Conservation (phyloP, 352 stramenopile genomes). For the Nannochloropsis limnetica region DNA sequence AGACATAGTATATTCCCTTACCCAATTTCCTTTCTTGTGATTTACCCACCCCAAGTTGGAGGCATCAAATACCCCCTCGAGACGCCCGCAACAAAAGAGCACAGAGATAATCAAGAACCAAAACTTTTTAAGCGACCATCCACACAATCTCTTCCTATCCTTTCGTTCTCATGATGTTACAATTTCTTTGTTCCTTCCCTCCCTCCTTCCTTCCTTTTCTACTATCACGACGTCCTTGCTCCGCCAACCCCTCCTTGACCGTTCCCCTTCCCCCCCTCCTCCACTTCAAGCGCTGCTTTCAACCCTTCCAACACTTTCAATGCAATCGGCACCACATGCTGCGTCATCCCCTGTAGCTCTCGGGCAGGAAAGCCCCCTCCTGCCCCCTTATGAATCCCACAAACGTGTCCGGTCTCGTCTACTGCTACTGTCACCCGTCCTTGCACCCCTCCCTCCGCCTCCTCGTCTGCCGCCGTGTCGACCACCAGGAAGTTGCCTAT, state of each 20-base stretch:
- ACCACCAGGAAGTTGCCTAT: conserved; percentile 27
- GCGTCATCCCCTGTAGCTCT: neutral
- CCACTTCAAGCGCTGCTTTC: neutral
- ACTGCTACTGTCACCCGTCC: conserved; percentile 19
- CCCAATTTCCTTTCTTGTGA: too few species aligned
- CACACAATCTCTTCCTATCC: neutral
- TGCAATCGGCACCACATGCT: conserved; percentile 29
- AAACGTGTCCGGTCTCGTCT: neutral
- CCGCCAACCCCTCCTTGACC: neutral
- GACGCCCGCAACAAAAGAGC: neutral
- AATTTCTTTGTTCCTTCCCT: neutral
- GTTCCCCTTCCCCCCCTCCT: neutral
- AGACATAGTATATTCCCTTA: too few species aligned
- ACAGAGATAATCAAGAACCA: neutral
- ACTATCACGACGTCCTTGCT: neutral
- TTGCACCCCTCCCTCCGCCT: neutral
- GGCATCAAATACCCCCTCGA: too few species aligned
- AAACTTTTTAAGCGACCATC: neutral
- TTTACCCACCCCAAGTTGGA: too few species aligned
- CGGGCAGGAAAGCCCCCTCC: neutral
- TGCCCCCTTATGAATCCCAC: neutral
- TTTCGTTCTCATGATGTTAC: neutral
- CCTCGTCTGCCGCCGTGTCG: neutral
- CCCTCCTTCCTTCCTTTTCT: neutral
- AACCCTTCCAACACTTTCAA: conserved; percentile 2